phyloP scores from a whole-genome alignment of 2,329 filamentous ascomycete genomes.

The Aphanocladium album region DNA sequence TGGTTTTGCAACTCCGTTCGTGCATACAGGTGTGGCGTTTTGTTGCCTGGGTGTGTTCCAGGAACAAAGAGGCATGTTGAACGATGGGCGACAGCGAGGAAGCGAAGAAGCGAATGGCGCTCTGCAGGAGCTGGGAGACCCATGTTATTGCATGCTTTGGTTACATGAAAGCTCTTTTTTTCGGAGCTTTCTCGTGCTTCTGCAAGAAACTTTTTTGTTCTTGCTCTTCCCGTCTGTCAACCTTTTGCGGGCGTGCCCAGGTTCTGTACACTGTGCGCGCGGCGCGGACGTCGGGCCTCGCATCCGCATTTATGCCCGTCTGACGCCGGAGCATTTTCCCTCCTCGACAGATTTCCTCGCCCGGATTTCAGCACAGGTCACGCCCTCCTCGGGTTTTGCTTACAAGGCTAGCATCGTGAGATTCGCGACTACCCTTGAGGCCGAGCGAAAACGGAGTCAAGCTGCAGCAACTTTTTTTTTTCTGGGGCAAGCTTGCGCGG shows the following conservation, averaged over 20 bases:
- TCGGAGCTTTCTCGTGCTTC: no score
- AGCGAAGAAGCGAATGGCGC: neutral
- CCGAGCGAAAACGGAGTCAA: neutral
- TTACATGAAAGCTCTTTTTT: neutral
- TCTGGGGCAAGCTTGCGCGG: neutral
- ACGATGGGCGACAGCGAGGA: neutral
- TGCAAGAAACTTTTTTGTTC: neutral
- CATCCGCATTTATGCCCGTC: neutral
- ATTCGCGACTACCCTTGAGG: neutral
- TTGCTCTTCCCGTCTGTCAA: no score
- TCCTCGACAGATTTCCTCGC: neutral
- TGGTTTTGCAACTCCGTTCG: neutral
- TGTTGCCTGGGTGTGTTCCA: neutral
- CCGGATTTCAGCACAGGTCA: neutral
- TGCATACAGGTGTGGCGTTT: slow-evolving; percentile 9
- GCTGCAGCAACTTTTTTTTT: neutral
- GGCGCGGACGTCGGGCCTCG: neutral
- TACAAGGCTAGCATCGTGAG: slow-evolving; percentile 4
- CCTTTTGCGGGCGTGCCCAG: neutral
- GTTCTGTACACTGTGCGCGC: no score
- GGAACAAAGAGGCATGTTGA: neutral
- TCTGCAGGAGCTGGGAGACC: neutral
- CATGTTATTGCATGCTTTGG: neutral
- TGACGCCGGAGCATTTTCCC: neutral
- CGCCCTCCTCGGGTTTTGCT: neutral